phyloP scores from a whole-genome alignment of 441 rosid species.

The Populus hybrid region DNA sequence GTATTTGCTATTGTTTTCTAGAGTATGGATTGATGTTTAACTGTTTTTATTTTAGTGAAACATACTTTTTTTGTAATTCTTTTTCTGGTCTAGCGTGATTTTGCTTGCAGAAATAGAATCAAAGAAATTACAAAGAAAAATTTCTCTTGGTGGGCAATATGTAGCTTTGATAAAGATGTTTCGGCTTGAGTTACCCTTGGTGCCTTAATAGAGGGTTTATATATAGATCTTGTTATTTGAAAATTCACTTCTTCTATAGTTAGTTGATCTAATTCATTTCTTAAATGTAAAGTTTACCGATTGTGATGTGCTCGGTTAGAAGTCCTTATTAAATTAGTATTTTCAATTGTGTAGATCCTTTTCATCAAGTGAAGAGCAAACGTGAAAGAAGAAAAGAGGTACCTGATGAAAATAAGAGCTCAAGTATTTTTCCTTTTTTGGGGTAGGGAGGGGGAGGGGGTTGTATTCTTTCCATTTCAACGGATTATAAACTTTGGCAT shows the following conservation, averaged over 20 bases:
- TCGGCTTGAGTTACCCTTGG: not conserved
- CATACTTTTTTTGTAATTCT: not conserved
- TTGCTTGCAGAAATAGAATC: not conserved
- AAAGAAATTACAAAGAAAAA: not conserved
- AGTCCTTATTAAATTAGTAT: slow-evolving; percentile 12
- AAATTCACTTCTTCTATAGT: not conserved
- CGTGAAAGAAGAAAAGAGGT: slow-evolving; percentile 63
- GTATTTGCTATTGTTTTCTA: not conserved
- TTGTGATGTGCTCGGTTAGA: not conserved
- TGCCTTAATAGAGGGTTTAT: not conserved
- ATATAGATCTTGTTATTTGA: not conserved
- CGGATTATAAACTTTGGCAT: no score
- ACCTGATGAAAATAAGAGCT: not conserved
- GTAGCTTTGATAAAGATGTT: not conserved
- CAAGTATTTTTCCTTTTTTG: not conserved
- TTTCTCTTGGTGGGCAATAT: not conserved
- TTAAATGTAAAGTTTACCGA: not conserved
- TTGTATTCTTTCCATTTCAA: no score
- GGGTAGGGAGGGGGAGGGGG: no score
- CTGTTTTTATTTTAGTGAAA: not conserved
- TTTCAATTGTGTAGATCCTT: slow-evolving; percentile 42
- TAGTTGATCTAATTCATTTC: not conserved
- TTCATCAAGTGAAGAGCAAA: slow-evolving; percentile 64
- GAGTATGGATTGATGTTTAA: not conserved
- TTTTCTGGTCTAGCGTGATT: not conserved